phyloP scores from a whole-genome alignment of 2,329 filamentous ascomycete species.

The Aspergillus sclerotialis region DNA sequence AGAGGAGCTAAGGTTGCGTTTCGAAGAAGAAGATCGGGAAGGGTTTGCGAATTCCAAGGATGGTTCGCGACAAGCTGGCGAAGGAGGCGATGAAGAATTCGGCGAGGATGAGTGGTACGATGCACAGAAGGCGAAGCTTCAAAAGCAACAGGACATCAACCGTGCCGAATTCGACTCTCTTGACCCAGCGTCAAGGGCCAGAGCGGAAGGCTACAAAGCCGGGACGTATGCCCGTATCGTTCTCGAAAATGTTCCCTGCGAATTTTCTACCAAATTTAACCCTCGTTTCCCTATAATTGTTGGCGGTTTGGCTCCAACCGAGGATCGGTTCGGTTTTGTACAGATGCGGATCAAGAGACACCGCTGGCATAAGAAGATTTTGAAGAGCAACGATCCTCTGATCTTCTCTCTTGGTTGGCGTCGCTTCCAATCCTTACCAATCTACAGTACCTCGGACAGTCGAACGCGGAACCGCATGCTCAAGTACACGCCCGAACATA shows the following conservation, averaged over 20 bases:
- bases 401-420: conserved; percentile 97
- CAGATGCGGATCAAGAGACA: conserved; percentile 96
- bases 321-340: conserved; percentile 91
- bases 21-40: conserved; percentile 97
- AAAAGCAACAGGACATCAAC: conserved; percentile 97
- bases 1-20: conserved; percentile 87
- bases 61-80: conserved; percentile 64
- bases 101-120: conserved; percentile 99
- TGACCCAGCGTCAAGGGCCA: conserved; percentile 72
- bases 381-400: conserved; percentile 95
- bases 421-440: conserved; percentile 82
- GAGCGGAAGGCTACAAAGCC: conserved; percentile 84
- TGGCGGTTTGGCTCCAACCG: conserved; percentile 85
- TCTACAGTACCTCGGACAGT: conserved; percentile 93
- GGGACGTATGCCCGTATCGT: conserved; percentile 91
- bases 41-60: conserved; percentile 83
- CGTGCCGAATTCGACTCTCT: conserved; percentile 83
- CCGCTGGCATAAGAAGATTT: conserved; percentile 97
- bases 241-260: conserved; percentile 79
- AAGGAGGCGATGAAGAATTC: conserved; percentile 63
- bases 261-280: conserved; percentile 80
- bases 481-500: conserved; percentile 98
- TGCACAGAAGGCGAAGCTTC: conserved; percentile 84
- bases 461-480: conserved; percentile 93
- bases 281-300: conserved; percentile 77